phyloP scores from a whole-genome alignment of 768 basidiomycete species.

The Podaxis pistillaris region DNA sequence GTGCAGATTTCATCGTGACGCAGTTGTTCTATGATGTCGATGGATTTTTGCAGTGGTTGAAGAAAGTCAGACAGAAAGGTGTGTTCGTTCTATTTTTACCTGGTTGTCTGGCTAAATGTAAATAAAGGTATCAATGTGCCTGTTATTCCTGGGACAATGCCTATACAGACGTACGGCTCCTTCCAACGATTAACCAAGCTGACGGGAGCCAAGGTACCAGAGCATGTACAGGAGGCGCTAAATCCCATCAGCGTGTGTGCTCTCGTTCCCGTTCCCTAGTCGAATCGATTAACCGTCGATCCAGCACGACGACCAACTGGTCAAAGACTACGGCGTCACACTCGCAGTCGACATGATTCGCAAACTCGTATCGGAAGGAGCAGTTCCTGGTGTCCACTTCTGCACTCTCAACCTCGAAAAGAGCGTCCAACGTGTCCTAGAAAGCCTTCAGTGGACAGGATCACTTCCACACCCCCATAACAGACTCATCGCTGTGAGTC shows the following conservation, averaged over 20 bases:
- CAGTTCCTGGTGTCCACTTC: constrained; percentile 80
- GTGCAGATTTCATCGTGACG: constrained; percentile 94
- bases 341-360: constrained; percentile 81
- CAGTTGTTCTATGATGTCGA: constrained; percentile 98
- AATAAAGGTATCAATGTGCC: constrained; percentile 82
- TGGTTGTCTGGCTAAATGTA: background rate
- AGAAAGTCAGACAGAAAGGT: constrained; percentile 74
- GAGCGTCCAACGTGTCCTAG: constrained; percentile 84
- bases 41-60: constrained; percentile 77
- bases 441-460: constrained; percentile 72
- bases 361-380: constrained; percentile 51
- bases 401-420: constrained; percentile 98
- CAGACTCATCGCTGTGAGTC: constrained; percentile 62
- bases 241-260: constrained; percentile 60
- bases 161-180: constrained; percentile 94
- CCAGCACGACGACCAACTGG: constrained; percentile 88
- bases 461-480: constrained; percentile 45
- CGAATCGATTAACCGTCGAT: background rate
- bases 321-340: constrained; percentile 92
- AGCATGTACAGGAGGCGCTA: constrained; percentile 12
- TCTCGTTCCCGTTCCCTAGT: background rate
- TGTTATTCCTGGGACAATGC: constrained; percentile 96
- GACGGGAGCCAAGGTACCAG: constrained; percentile 72
- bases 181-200: constrained; percentile 90
- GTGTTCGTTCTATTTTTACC: constrained; percentile 19